Evolutionary conservation across 345 rosid species (phyloP).

Genomic region (Citrus australasica): DNA sequence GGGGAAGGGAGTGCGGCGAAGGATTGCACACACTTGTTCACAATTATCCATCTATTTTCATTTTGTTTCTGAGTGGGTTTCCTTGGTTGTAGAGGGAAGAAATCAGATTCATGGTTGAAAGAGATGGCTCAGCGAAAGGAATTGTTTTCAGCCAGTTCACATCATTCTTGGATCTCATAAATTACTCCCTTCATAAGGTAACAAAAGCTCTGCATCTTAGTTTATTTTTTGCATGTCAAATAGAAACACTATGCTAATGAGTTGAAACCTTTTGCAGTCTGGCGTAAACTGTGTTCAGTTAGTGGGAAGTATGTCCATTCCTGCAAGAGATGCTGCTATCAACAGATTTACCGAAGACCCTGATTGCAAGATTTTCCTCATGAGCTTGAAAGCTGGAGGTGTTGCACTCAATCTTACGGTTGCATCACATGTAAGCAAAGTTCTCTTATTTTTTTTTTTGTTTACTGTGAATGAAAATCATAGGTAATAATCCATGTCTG

Average conservation of each 20-base stretch:
- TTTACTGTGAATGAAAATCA: background rate
- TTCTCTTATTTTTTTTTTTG: background rate
- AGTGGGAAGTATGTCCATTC: conserved; percentile 82
- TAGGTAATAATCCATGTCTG: background rate
- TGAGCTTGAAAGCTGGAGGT: conserved; percentile 98
- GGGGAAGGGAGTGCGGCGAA: too few relatives aligned
- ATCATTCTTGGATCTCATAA: conserved; percentile 86
- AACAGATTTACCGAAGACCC: conserved; percentile 83
- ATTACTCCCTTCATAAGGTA: conserved; percentile 83
- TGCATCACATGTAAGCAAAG: conserved; percentile 85
- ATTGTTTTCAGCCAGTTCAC: conserved; percentile 99
- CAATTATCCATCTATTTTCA: background rate
- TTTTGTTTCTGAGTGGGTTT: conserved; percentile 8
- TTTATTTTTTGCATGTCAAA: background rate
- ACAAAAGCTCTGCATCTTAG: background rate
- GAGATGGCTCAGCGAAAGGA: conserved; percentile 97
- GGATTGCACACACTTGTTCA: background rate
- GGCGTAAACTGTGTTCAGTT: conserved; percentile 79
- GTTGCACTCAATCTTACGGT: conserved; percentile 91
- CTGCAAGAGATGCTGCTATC: conserved; percentile 81
- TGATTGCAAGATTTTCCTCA: conserved; percentile 81
- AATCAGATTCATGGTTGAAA: conserved; percentile 86
- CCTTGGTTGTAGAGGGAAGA: conserved; percentile 75
- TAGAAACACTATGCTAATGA: background rate
- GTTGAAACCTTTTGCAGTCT: conserved; percentile 46